phyloP scores from a whole-genome alignment of 371 early-diverging fungal species.

The Mortierella sp. region DNA sequence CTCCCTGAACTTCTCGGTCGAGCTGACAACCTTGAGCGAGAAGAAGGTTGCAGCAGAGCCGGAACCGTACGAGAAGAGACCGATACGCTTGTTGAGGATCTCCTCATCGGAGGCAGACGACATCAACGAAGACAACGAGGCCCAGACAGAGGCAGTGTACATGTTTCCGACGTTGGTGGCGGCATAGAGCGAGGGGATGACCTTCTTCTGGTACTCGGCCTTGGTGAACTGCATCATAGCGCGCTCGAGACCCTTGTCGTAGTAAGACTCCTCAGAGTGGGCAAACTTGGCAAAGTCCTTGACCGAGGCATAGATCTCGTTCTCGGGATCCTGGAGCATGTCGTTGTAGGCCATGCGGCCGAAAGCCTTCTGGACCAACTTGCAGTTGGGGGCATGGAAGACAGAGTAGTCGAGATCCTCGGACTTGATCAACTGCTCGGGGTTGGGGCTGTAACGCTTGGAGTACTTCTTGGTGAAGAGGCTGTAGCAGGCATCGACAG shows the following conservation, averaged over 20 bases:
- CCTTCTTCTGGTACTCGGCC: conserved; percentile 80
- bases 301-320: conserved; percentile 71
- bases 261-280: conserved; percentile 80
- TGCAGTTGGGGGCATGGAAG: conserved; percentile 98
- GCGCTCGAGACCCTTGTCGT: conserved; percentile 91
- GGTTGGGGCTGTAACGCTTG: conserved; percentile 51
- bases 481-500: conserved; percentile 90
- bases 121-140: conserved; percentile 88
- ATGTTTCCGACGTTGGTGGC: conserved; percentile 97
- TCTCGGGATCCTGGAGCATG: conserved; percentile 83
- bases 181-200: conserved; percentile 83
- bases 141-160: conserved; percentile 97
- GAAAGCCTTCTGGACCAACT: conserved; percentile 95
- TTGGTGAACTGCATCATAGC: conserved; percentile 88
- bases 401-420: conserved; percentile 85
- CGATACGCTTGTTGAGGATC: conserved; percentile 86
- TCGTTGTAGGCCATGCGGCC: conserved; percentile 90
- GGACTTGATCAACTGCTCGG: conserved; percentile 59
- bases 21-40: conserved; percentile 84
- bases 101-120: conserved; percentile 78
- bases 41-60: conserved; percentile 97
- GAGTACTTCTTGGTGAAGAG: conserved; percentile 85
- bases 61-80: conserved; percentile 97
- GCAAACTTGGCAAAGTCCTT: conserved; percentile 62
- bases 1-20: conserved; percentile 73